Percentiles rank a stretch among this genome's conserved stretches.
These are phyloP conservation scores for Sistotremastrum suecicum DNA, from an alignment of 768 basidiomycete species.

Conservation along the genomic window DNA sequence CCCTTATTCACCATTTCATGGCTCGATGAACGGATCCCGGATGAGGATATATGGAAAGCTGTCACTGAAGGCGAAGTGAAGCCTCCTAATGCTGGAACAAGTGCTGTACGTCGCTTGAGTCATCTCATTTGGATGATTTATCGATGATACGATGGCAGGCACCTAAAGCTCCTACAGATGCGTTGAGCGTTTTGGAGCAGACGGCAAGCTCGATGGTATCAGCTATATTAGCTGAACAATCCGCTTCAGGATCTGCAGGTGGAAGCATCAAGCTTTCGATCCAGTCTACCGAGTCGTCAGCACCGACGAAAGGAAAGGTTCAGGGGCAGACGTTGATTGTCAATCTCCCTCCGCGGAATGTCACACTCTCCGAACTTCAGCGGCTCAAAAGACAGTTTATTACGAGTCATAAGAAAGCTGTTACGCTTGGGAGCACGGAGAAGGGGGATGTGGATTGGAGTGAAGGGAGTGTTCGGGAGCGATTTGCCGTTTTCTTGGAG, in stretches of 20 bases:
- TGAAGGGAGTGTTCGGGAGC: constrained; percentile 52
- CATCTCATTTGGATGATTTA: neutral
- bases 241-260: constrained; percentile 32
- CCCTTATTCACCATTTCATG: constrained; percentile 80
- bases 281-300: constrained; percentile 17
- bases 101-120: constrained; percentile 34
- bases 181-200: constrained; percentile 73
- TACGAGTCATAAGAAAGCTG: constrained; percentile 76
- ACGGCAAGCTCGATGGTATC: constrained; percentile 58
- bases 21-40: constrained; percentile 53
- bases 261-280: constrained; percentile 38
- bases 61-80: constrained; percentile 69
- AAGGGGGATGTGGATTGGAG: constrained; percentile 66
- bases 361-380: constrained; percentile 82
- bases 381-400: constrained; percentile 87
- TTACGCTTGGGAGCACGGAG: constrained; percentile 69
- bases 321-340: constrained; percentile 29
- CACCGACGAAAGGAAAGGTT: neutral
- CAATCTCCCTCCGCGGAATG: constrained; percentile 47
- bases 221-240: constrained; percentile 53
- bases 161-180: constrained; percentile 75
- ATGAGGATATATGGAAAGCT: constrained; percentile 65
- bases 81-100: constrained; percentile 77
- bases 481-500: constrained; percentile 60
- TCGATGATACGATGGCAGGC: constrained; percentile 29